Conservation (phyloP, 176 grass and related monocot species). For the Carex cristatella region DNA sequence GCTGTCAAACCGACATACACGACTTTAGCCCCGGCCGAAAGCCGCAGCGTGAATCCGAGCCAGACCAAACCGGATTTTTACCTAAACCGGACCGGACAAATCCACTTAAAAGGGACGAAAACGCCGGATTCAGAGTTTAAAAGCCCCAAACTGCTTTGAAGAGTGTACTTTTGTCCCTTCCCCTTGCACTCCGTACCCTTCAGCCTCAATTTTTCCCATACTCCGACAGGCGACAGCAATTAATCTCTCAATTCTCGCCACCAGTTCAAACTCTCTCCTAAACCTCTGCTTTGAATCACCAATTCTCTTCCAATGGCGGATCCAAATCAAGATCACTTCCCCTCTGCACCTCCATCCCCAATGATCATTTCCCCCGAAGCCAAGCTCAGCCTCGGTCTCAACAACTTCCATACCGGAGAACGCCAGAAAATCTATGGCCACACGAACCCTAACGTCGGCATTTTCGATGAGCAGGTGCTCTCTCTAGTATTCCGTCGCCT, state of each 20-base stretch:
- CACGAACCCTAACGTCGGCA: conserved; percentile 34
- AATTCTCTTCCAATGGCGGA: neutral
- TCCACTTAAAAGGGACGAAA: neutral
- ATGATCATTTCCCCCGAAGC: neutral
- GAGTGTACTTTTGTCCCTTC: neutral
- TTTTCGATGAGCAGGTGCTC: conserved; percentile 56
- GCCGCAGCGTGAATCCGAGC: no score
- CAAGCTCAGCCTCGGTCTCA: no score
- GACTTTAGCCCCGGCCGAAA: neutral
- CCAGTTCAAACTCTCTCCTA: neutral
- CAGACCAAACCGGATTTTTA: neutral
- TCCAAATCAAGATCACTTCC: neutral
- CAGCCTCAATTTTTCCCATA: neutral
- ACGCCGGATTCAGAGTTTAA: neutral
- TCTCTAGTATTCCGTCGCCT: conserved; percentile 40
- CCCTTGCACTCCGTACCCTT: neutral
- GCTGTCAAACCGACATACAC: neutral
- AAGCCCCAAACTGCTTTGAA: neutral
- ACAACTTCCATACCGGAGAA: neutral
- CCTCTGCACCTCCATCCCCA: neutral
- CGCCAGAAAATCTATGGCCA: neutral
- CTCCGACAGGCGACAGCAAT: neutral
- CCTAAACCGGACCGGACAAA: neutral
- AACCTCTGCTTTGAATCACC: neutral
- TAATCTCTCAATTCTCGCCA: neutral